phyloP scores from a whole-genome alignment of 495 filamentous ascomycete species.

The Trichocladium uniseriatum region DNA sequence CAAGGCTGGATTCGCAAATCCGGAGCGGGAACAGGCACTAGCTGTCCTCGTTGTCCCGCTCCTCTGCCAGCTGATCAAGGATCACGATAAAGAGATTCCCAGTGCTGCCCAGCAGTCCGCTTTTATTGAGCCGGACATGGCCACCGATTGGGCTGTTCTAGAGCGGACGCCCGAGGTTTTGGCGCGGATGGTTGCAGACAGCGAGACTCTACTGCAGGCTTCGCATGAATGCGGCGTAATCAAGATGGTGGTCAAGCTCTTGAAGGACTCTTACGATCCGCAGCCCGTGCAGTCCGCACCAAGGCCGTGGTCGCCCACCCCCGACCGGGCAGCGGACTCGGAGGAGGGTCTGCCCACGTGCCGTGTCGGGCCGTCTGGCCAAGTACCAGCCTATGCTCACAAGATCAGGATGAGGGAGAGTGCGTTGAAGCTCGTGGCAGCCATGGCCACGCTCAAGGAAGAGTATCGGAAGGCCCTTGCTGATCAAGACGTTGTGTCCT shows the following conservation, averaged over 20 bases:
- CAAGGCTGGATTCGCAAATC: constrained; percentile 56
- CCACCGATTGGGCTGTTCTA: constrained; percentile 41
- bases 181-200: constrained; percentile 69
- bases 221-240: constrained; percentile 72
- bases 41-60: constrained; percentile 62
- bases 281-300: constrained; percentile 30
- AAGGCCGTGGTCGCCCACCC: constrained; percentile 36
- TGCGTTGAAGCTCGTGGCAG: constrained; percentile 68
- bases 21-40: constrained; percentile 49
- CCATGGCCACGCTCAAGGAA: constrained; percentile 71
- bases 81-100: constrained; percentile 38
- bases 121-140: constrained; percentile 28
- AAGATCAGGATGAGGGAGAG: constrained; percentile 67
- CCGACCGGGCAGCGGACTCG: constrained; percentile 11
- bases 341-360: constrained; percentile 22
- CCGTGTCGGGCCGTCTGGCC: constrained; percentile 52
- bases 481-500: constrained; percentile 67
- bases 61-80: constrained; percentile 59
- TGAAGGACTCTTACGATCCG: constrained; percentile 58
- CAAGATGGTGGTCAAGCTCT: constrained; percentile 59
- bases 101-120: constrained; percentile 17
- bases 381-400: constrained; percentile 57
- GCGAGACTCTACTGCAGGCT: constrained; percentile 65
- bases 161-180: constrained; percentile 68
- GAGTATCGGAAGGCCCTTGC: constrained; percentile 76